phyloP scores from a whole-genome alignment of 2,329 filamentous ascomycete species.

The Dactylellina drechsleri region DNA sequence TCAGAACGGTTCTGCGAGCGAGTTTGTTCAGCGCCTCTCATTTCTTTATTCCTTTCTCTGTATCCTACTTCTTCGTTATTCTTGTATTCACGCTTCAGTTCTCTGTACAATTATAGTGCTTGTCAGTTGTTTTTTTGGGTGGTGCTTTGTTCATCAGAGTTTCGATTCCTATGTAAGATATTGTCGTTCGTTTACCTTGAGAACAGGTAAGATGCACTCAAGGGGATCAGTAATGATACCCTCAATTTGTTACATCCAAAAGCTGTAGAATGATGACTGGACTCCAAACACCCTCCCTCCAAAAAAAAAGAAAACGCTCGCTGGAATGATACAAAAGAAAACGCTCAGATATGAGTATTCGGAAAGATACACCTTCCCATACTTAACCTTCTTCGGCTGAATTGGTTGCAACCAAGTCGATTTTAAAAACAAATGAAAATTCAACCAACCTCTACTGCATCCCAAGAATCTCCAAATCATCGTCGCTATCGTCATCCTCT shows the following conservation, averaged over 20 bases:
- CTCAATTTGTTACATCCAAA: not conserved
- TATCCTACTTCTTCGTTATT: not conserved
- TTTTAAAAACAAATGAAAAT: no score
- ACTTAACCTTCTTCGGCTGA: not conserved
- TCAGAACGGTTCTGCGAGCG: no score
- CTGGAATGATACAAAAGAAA: constrained; percentile 20
- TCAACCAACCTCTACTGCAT: constrained; percentile 17
- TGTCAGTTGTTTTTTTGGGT: not conserved
- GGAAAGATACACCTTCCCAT: constrained; percentile 4
- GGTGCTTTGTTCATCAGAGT: not conserved
- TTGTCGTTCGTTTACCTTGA: not conserved
- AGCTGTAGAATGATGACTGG: no score
- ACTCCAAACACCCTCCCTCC: constrained; percentile 13
- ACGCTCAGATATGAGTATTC: not conserved
- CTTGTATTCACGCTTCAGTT: not conserved
- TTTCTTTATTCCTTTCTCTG: no score
- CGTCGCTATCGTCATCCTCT: constrained; percentile 41
- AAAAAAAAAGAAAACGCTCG: constrained; percentile 13
- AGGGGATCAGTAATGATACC: not conserved
- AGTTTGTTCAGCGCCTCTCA: no score
- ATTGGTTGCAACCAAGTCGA: no score
- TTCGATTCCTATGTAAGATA: not conserved
- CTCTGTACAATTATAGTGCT: not conserved
- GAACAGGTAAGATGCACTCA: not conserved
- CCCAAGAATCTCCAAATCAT: constrained; percentile 52